These are phyloP conservation scores for Hansenula lynferdii DNA, from an alignment of 1,139 yeast genomes.

Conservation along the genomic window DNA sequence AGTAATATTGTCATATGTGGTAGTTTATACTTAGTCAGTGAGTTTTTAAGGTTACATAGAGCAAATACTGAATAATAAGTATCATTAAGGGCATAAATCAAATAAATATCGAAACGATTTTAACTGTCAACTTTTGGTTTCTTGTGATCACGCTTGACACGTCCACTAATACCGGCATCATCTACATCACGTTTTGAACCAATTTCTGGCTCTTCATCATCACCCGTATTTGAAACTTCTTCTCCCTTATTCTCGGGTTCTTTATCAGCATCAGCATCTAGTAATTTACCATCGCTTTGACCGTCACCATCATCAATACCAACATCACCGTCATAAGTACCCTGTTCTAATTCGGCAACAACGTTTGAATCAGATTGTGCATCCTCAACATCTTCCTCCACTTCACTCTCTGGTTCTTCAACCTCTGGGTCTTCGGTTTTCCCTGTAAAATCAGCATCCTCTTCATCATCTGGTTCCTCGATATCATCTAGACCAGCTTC, in stretches of 20 bases:
- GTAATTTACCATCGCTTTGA: not conserved
- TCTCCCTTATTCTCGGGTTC: not conserved
- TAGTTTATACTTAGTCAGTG: conserved; percentile 71
- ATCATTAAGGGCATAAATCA: not conserved
- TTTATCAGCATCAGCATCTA: not conserved
- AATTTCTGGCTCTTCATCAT: not conserved
- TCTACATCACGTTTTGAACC: not conserved
- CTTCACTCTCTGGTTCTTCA: not conserved
- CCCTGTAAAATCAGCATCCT: not conserved
- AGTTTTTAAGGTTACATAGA: conserved; percentile 43
- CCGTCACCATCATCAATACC: conserved; percentile 1
- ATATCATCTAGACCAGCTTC: not conserved
- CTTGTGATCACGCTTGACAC: not conserved
- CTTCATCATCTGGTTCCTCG: not conserved
- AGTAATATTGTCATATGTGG: conserved; percentile 66
- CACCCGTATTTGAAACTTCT: no score
- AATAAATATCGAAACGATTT: not conserved
- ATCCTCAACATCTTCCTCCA: not conserved
- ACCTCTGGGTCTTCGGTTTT: not conserved
- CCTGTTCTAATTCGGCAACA: not conserved
- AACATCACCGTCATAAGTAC: not conserved
- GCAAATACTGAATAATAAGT: not conserved
- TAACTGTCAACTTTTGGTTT: not conserved
- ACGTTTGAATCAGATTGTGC: not conserved
- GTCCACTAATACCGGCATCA: not conserved